phyloP scores from a whole-genome alignment of 2,329 filamentous ascomycete genomes.

The Fonsecaea multimorphosa region DNA sequence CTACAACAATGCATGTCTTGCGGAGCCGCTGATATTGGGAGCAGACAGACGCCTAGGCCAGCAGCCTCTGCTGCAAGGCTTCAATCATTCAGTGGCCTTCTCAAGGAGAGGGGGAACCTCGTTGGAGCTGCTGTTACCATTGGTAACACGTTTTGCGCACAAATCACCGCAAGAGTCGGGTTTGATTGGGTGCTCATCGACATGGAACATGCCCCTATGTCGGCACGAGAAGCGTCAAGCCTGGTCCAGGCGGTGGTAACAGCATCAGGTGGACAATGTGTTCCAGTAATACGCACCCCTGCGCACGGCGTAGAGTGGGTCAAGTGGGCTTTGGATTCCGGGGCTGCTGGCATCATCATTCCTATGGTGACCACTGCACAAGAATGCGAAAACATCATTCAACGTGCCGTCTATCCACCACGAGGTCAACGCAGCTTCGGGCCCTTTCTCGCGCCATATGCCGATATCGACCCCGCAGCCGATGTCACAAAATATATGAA shows the following conservation, averaged over 20 bases:
- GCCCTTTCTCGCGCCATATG: constrained; percentile 18
- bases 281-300: constrained; percentile 55
- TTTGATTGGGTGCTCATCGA: constrained; percentile 62
- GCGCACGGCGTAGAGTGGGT: constrained; percentile 67
- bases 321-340: constrained; percentile 64
- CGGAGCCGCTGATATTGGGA: background rate
- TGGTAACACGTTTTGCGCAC: constrained; percentile 1
- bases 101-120: constrained; percentile 2
- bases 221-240: constrained; percentile 45
- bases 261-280: constrained; percentile 48
- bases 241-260: constrained; percentile 50
- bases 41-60: background rate
- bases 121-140: background rate
- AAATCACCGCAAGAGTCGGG: constrained; percentile 51
- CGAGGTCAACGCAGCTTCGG: constrained; percentile 61
- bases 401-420: constrained; percentile 62
- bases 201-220: constrained; percentile 62
- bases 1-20: background rate
- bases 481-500: constrained; percentile 16
- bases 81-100: background rate
- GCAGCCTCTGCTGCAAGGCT: background rate
- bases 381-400: constrained; percentile 59
- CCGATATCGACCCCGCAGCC: background rate
- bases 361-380: constrained; percentile 59
- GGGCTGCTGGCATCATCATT: constrained; percentile 64